These are phyloP conservation scores for Mycena venus DNA, from an alignment of 768 basidiomycete genomes.

Conservation along the genomic window DNA sequence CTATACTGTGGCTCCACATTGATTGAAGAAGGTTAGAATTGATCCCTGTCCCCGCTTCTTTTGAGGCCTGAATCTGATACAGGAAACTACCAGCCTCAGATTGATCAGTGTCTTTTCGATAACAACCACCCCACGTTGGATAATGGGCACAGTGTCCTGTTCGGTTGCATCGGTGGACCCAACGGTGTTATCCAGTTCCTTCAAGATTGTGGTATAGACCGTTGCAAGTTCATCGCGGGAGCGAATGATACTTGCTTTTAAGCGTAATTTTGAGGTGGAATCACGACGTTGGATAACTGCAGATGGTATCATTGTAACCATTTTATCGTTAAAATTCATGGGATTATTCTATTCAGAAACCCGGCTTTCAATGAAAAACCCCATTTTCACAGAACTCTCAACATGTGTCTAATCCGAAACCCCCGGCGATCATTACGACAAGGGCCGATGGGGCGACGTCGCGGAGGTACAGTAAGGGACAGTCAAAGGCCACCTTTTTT, in stretches of 20 bases:
- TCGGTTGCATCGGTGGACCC: neutral
- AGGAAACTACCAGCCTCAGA: neutral
- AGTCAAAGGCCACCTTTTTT: too few species aligned
- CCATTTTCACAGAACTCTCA: too few species aligned
- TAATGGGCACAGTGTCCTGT: neutral
- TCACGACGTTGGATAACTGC: neutral
- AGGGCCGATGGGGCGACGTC: too few species aligned
- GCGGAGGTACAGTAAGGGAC: too few species aligned
- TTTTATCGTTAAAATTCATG: neutral
- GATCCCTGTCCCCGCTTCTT: neutral
- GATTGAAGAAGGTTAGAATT: neutral
- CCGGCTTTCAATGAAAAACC: too few species aligned
- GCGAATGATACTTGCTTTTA: neutral
- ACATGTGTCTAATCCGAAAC: too few species aligned
- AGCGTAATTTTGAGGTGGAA: neutral
- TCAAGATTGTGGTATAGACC: neutral
- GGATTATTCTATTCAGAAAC: too few species aligned
- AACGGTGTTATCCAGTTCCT: neutral
- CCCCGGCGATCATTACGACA: too few species aligned
- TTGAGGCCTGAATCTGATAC: neutral
- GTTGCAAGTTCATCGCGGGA: neutral
- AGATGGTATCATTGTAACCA: neutral
- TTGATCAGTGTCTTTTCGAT: neutral
- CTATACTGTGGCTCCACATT: neutral
- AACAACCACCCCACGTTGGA: neutral